These are phyloP conservation scores for Salix udensis DNA, from an alignment of 345 rosid species.

Conservation along the genomic window DNA sequence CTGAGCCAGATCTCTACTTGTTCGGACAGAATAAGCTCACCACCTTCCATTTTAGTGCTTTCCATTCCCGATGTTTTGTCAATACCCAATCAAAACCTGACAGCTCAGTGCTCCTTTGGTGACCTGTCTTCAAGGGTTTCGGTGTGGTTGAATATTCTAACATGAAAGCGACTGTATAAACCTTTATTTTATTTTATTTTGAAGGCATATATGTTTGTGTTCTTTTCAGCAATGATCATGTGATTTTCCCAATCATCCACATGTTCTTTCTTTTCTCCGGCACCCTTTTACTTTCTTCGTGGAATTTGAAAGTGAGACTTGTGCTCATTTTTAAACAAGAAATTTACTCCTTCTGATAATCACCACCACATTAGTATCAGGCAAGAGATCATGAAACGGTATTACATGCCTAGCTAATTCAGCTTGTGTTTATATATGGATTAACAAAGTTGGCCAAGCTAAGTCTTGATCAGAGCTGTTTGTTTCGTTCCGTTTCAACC, in stretches of 20 bases:
- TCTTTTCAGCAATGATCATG: conserved; percentile 20
- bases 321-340: not conserved
- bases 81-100: conserved; percentile 33
- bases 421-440: not conserved
- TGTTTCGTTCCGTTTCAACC: no score
- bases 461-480: not conserved
- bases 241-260: conserved; percentile 35
- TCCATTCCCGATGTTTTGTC: conserved; percentile 35
- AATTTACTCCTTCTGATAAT: not conserved
- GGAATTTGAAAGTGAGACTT: not conserved
- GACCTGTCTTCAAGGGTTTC: conserved; percentile 24
- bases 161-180: conserved; percentile 15
- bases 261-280: conserved; percentile 17
- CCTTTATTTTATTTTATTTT: conserved; percentile 2
- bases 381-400: not conserved
- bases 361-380: not conserved
- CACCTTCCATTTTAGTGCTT: conserved; percentile 44
- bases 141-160: conserved; percentile 24
- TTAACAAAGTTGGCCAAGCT: conserved; percentile 6
- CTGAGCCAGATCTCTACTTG: conserved; percentile 46
- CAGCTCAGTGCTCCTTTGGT: conserved; percentile 33
- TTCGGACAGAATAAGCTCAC: conserved; percentile 27
- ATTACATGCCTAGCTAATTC: not conserved
- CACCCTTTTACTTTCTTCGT: conserved; percentile 5
- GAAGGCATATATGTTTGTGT: not conserved